phyloP scores from a whole-genome alignment of 148 eudicot species.

The Gaultheria prostrata region DNA sequence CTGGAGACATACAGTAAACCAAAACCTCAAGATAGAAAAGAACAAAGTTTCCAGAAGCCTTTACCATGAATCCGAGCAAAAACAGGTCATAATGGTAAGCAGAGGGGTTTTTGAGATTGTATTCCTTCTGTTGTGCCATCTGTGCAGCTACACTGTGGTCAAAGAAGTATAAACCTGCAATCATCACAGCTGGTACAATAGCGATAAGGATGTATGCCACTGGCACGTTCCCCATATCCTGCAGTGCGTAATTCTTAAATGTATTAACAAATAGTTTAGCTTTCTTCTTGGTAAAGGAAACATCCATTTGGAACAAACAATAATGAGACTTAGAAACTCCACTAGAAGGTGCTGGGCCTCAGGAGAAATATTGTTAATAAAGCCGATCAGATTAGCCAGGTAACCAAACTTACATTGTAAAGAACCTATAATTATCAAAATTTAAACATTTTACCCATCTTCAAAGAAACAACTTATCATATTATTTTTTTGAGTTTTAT shows the following conservation, averaged over 20 bases:
- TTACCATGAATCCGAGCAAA: constrained; percentile 82
- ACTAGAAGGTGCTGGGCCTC: background rate
- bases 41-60: background rate
- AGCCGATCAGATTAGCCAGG: background rate
- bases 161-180: constrained; percentile 90
- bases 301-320: constrained; percentile 2
- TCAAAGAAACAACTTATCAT: background rate
- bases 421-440: background rate
- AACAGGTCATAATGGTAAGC: constrained; percentile 79
- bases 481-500: background rate
- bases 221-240: constrained; percentile 84
- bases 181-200: constrained; percentile 79
- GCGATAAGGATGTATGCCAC: constrained; percentile 59
- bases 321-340: background rate
- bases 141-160: constrained; percentile 97
- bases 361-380: background rate
- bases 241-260: constrained; percentile 24
- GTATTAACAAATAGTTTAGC: background rate
- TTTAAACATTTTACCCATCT: background rate
- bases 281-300: background rate
- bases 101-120: constrained; percentile 80
- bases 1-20: background rate
- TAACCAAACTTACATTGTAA: background rate
- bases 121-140: constrained; percentile 90
- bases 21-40: background rate